Conservation (phyloP, 768 basidiomycete species). For the Cystofilobasidium bisporidii region DNA sequence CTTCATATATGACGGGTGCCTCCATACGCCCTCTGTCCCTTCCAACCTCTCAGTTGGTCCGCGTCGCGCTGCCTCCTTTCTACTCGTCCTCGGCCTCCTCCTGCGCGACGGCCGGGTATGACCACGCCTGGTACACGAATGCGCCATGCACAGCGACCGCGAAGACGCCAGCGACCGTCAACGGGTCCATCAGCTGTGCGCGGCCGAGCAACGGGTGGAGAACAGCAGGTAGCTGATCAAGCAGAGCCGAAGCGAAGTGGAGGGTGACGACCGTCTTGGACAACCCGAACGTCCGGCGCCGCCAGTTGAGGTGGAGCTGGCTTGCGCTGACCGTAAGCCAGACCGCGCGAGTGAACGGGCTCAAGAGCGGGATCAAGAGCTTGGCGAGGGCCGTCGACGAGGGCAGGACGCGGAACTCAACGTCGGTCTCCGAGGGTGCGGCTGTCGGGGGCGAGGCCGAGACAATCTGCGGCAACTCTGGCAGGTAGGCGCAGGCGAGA, state of each 20-base stretch:
- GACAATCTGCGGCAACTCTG: too few relatives aligned
- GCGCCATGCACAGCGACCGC: background rate
- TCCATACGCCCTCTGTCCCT: too few relatives aligned
- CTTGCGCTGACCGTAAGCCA: background rate
- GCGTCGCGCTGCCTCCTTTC: too few relatives aligned
- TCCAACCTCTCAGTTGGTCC: too few relatives aligned
- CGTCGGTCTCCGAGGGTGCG: too few relatives aligned
- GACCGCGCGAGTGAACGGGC: background rate
- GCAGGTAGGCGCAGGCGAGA: too few relatives aligned
- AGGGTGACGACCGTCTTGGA: background rate
- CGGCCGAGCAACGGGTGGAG: background rate
- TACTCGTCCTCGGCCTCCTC: slow-evolving; percentile 8
- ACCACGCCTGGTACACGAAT: background rate
- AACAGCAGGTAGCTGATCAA: background rate
- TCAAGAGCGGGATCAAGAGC: background rate
- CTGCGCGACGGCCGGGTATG: background rate
- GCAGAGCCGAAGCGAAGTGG: background rate
- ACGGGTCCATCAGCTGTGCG: background rate
- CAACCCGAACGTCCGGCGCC: background rate
- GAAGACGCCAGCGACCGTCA: background rate
- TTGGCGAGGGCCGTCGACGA: too few relatives aligned
- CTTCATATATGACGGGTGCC: too few relatives aligned
- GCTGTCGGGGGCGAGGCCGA: too few relatives aligned
- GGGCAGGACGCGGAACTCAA: too few relatives aligned
- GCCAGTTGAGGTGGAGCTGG: background rate